Percentiles rank a stretch among this genome's conserved stretches.
phyloP scores from a whole-genome alignment of 345 rosid species.

The Diplotaxis tenuifolia region DNA sequence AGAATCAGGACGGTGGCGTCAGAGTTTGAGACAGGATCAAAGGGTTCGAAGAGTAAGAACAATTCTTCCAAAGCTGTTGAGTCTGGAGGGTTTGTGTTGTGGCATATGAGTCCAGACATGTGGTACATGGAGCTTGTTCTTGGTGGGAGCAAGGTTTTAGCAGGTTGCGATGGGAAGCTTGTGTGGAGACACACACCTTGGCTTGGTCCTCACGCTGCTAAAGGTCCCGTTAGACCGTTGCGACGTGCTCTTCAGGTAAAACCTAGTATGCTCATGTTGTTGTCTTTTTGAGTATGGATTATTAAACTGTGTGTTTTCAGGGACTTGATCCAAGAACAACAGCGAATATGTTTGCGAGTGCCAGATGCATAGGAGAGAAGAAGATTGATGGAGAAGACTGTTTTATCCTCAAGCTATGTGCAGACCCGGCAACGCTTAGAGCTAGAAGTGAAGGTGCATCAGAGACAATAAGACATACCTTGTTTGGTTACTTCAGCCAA shows the following conservation, averaged over 20 bases:
- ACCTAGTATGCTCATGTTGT: not conserved
- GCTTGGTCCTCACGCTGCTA: slow-evolving; percentile 78
- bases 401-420: slow-evolving; percentile 73
- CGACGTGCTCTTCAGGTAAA: slow-evolving; percentile 88
- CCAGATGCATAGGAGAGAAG: slow-evolving; percentile 77
- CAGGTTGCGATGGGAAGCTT: slow-evolving; percentile 84
- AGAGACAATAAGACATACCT: slow-evolving; percentile 67
- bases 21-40: slow-evolving; percentile 67
- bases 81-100: slow-evolving; percentile 81
- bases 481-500: slow-evolving; percentile 82
- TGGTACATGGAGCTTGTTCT: slow-evolving; percentile 91
- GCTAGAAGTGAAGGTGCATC: slow-evolving; percentile 81
- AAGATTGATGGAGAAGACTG: slow-evolving; percentile 67
- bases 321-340: slow-evolving; percentile 81
- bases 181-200: slow-evolving; percentile 95
- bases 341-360: slow-evolving; percentile 60
- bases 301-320: slow-evolving; percentile 30
- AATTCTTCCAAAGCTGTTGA: slow-evolving; percentile 65
- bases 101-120: slow-evolving; percentile 94
- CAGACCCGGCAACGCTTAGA: slow-evolving; percentile 66
- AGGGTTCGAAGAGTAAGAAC: slow-evolving; percentile 49
- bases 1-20: slow-evolving; percentile 78
- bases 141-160: slow-evolving; percentile 77
- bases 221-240: slow-evolving; percentile 79
- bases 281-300: not conserved